Conservation (phyloP, 106 monocot species). For the Iris macrosiphon region DNA sequence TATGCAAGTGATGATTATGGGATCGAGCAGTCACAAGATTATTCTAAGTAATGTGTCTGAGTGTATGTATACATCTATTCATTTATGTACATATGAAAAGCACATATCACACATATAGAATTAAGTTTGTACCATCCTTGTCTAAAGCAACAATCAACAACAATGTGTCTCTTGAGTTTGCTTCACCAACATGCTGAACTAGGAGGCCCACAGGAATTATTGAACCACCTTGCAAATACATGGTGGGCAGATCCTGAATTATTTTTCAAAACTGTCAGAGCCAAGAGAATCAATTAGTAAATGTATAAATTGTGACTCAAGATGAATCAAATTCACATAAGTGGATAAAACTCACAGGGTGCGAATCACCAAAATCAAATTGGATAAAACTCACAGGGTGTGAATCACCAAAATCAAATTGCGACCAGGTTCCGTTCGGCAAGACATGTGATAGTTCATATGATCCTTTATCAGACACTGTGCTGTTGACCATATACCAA, state of each 20-base stretch:
- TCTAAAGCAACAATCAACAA: constrained; percentile 74
- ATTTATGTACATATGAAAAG: too few species aligned
- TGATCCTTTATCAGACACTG: constrained; percentile 53
- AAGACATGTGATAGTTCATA: constrained; percentile 51
- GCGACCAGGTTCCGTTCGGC: constrained; percentile 80
- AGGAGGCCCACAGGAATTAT: constrained; percentile 84
- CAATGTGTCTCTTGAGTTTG: constrained; percentile 56
- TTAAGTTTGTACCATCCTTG: constrained; percentile 86
- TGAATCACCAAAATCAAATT: too few species aligned
- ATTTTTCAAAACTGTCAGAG: background rate
- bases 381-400: too few species aligned
- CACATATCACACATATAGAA: too few species aligned
- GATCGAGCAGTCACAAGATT: too few species aligned
- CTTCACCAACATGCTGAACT: constrained; percentile 80
- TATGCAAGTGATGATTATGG: too few species aligned
- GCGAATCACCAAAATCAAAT: constrained; percentile 97
- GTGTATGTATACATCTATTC: too few species aligned
- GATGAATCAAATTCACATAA: background rate
- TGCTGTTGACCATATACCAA: constrained; percentile 37
- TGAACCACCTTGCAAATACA: constrained; percentile 91
- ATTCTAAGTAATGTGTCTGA: too few species aligned
- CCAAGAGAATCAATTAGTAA: background rate
- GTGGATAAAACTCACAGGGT: constrained; percentile 60
- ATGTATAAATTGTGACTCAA: background rate
- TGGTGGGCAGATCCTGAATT: constrained; percentile 82